Evolutionary conservation across 805 yeast genomes (phyloP).

Genomic region (Brettanomyces anomalus): DNA sequence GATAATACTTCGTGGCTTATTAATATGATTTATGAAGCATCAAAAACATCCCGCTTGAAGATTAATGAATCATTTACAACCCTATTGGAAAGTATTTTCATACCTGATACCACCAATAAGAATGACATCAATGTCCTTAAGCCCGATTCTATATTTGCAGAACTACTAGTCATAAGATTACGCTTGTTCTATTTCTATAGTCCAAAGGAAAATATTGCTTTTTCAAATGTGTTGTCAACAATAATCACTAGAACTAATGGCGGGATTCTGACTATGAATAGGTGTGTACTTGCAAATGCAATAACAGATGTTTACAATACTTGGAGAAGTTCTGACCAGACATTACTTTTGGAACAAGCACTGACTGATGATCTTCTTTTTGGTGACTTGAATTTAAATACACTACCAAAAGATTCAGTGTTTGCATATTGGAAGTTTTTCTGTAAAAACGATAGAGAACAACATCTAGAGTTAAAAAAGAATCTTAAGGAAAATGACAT

Average conservation of each 20-base stretch:
- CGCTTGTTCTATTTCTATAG: conserved; percentile 14
- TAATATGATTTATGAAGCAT: not conserved
- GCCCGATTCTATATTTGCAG: not conserved
- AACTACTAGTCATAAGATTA: conserved; percentile 12
- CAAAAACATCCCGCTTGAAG: not conserved
- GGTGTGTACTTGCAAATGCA: no score
- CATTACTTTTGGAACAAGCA: no score
- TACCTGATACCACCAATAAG: not conserved
- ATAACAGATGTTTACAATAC: no score
- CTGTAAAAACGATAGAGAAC: not conserved
- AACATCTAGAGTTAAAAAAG: not conserved
- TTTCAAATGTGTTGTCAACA: conserved; percentile 5
- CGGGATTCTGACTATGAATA: not conserved
- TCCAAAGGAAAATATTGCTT: conserved; percentile 14
- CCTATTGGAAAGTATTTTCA: not conserved
- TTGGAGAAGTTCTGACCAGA: no score
- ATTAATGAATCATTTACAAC: not conserved
- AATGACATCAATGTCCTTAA: not conserved
- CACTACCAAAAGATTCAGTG: no score
- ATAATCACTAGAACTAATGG: not conserved
- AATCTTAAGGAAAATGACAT: not conserved
- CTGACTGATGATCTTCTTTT: no score
- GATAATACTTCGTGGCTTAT: not conserved
- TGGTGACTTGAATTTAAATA: no score
- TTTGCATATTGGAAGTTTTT: not conserved